Evolutionary conservation across 352 stramenopile species (phyloP), one percentile per base, ranked within the genome.

Genomic region (Globisporangium rhizosaccharum): DNA sequence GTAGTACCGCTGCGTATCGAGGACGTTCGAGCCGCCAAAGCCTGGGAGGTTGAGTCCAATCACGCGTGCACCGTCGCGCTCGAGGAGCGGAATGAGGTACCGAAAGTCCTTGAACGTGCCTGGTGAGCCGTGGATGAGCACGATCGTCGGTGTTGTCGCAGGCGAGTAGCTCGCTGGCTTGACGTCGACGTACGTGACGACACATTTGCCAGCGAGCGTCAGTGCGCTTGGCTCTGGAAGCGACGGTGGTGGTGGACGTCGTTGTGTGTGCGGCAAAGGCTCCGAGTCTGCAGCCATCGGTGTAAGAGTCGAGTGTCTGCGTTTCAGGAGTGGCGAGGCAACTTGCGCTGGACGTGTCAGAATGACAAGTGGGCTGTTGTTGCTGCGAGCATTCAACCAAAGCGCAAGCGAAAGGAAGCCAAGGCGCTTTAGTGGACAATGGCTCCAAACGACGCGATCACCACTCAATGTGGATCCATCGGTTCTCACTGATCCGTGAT

Each of bases 41-140:
- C 82, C 82, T 0, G 82, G 77, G 28, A 88, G 56, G 33, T 89
- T 87, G 52, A 91, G 53, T 17, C 66, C 77, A 8, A 91, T 41
- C 11, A 91, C 71, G 4, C 81, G 79, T n/a, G 75, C 68, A 6
- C 37, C 14, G 9, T 20, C 42, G 9, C 71, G 25, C 51, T 73
- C 61, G 18, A 89, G 66, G 20, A 74, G 56, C 18, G 79, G 79
- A 30, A 88, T 76, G 36, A 91, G 56, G 62, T 89, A 72, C 3
- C 76, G 77, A 45, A 85, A 91, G 61, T 89, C 79, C 9, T 57
- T 47, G 63, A 82, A 87, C 36, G 76, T 87, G 17, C 81, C 81
- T 39, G 81, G 78, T 2, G 78, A 71, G 10, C 81, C 78, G 49
- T 91, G 81, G 20, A 91, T 66, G 33, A 89, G 54, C 20, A 92